Evolutionary conservation across 2,329 filamentous ascomycete species (phyloP), one percentile per base, ranked within the genome.

Genomic region (Penicillium digitatum): DNA sequence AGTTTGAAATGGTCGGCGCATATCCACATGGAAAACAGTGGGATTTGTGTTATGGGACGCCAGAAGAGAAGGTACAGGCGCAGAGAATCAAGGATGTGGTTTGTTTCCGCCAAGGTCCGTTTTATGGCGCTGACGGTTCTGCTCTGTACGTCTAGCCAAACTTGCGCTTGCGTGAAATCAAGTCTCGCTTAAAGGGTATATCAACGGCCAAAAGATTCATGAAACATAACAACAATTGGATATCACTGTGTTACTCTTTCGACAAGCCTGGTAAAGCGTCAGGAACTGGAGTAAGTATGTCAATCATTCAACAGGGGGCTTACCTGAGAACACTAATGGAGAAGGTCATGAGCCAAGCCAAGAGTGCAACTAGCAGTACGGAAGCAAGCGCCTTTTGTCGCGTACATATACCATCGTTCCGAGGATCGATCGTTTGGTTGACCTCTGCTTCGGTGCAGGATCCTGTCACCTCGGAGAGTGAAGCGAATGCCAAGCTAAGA

Each of bases 261-360:
- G 32, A 76, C 74, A 53, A 76, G 71, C 60, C 73, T 76, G 10
- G 53, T 16, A 29, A 29, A 43, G 38, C 31, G 55, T 76, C 59
- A 76, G 70, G 52, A 60, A 18, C 39, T 18, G 26, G 10, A 42
- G 8, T 1, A 20, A 56, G 24, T 39, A 20, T n/a, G 16, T 26
- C 46, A 26, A 35, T 34, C 11, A 14, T 18, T 14, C 26, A 20
- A 9, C n/a, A 31, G 22, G 9, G 16, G 12, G 12, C 26, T 57
- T 73, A 81, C 79, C 88, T 82, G 68, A 91, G 87, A 56, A 91
- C 85, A 73, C 90, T 96, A 55, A 96, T 87, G 47, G 87, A 84
- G 74, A 97, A 95, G 22, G 90, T 96, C 71, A 88, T 81, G 57
- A 93, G 82, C 93, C 93, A 97, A n/a, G 90, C 87, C 57, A 95